Base-by-base conservation (phyloP, 768 basidiomycete species). In the Russula brevipes region DNA sequence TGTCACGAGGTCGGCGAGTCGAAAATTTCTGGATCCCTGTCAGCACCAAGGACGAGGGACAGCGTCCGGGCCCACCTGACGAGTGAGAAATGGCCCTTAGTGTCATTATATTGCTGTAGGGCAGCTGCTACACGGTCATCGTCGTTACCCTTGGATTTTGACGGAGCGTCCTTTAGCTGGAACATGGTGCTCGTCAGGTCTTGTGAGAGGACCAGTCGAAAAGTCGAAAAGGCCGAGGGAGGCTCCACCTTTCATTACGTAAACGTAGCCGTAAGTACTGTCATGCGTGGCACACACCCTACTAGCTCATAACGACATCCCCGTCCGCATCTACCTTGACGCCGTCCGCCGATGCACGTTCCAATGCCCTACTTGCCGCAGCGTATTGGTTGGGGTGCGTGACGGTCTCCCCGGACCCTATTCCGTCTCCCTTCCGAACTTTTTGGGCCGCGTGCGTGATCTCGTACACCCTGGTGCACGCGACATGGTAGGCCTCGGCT, bases 391-490 rank as follows among this genome's bases (percentile, higher is more conserved):
- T 99, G 10, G 97, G 97, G 76, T 99, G 97, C 10, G 86, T 89
- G 30, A 98, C 89, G 64, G 84, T 89, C 70, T 97, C 95, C 0
- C 91, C 89, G 4, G 76, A 82, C 8, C 92, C 91, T 49, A 95
- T 69, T 0, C 96, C 97, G 14, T 97, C 92, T 2, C 94, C 94
- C 73, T 91, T 95, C 76, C 83, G 87, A 54, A 96, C 85, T 9
- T 88, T 85, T 64, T 73, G 77, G 19, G 73, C 73, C 30, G 79
- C 76, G 73, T 98, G 96, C 31, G 94, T 97, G 35, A 97, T 81
- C 77, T 99, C 97, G 74, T 94, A 99, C 24, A 98, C 93, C 30
- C 95, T 82, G 9, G 97, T 98, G 76, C 97, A 99, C 7, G 95
- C 96, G 50, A 98, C 89, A 72, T 99, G 96, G 73, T 86, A 96